Conservation (phyloP, 83 land plant species). For the Picea engelmannii region DNA sequence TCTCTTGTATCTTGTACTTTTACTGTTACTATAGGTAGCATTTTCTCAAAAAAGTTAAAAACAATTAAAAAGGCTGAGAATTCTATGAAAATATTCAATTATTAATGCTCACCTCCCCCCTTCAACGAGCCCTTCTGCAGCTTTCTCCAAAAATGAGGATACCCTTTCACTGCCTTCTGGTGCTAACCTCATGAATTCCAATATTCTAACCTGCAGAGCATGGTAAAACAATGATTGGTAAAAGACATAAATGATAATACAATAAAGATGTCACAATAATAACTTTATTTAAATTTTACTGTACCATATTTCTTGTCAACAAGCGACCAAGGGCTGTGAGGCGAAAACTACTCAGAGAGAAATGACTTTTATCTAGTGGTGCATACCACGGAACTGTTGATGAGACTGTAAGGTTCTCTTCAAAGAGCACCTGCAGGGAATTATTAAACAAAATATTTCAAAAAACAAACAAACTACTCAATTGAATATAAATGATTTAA, state of each 20-base stretch:
- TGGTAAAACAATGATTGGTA: not conserved
- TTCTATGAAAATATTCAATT: too few relatives aligned
- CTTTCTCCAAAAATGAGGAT: slow-evolving; percentile 88
- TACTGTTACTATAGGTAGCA: too few relatives aligned
- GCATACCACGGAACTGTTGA: slow-evolving; percentile 93
- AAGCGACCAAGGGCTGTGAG: slow-evolving; percentile 84
- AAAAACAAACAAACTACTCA: not conserved
- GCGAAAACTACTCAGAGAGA: slow-evolving; percentile 84
- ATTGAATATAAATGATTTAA: not conserved
- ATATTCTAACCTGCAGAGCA: slow-evolving; percentile 55
- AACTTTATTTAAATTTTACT: not conserved
- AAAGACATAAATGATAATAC: not conserved
- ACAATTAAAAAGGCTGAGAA: too few relatives aligned
- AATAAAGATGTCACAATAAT: not conserved
- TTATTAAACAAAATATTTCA: slow-evolving; percentile 5
- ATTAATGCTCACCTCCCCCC: slow-evolving; percentile 78
- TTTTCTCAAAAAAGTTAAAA: too few relatives aligned
- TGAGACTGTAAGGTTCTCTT: slow-evolving; percentile 76
- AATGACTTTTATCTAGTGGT: slow-evolving; percentile 76
- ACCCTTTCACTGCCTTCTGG: slow-evolving; percentile 93
- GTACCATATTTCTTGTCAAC: slow-evolving; percentile 86
- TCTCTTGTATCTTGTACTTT: too few relatives aligned
- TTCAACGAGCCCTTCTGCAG: slow-evolving; percentile 88
- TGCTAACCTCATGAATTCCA: slow-evolving; percentile 74
- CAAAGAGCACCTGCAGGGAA: slow-evolving; percentile 73